These are phyloP conservation scores for Phytophthora hybrid DNA, from an alignment of 352 stramenopile genomes.

Conservation along the genomic window DNA sequence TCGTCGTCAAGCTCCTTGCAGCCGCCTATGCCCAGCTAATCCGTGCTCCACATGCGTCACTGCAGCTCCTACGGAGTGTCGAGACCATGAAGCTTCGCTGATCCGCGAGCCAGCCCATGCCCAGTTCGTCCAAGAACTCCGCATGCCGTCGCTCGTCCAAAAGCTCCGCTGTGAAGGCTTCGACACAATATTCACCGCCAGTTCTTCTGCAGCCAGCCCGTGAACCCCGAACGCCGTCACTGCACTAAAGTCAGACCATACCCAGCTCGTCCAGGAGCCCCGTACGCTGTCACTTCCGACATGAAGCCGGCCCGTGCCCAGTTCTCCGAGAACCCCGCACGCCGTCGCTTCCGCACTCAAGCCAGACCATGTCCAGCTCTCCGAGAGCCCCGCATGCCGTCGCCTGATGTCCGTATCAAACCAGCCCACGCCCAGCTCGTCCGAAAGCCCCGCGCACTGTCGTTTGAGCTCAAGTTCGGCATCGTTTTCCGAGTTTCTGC, in stretches of 20 bases:
- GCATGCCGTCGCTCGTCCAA: too few relatives aligned
- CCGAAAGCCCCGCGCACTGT: neutral
- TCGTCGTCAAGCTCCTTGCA: neutral
- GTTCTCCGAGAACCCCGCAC: neutral
- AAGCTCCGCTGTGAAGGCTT: too few relatives aligned
- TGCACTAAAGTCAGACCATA: neutral
- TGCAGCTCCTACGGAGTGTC: too few relatives aligned
- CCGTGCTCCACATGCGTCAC: too few relatives aligned
- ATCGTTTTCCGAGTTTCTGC: neutral
- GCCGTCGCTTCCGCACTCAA: neutral
- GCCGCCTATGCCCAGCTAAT: too few relatives aligned
- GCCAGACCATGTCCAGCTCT: slow-evolving; percentile 1
- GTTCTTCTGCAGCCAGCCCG: neutral
- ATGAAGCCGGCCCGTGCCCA: neutral
- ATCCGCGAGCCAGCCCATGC: too few relatives aligned
- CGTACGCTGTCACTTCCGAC: neutral
- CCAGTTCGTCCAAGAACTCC: too few relatives aligned
- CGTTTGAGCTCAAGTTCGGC: neutral
- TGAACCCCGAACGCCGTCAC: neutral
- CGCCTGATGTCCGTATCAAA: neutral
- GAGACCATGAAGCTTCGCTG: too few relatives aligned
- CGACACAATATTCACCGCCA: too few relatives aligned
- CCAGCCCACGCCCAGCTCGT: neutral
- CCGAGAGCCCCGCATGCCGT: neutral
- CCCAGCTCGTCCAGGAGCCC: neutral